Percentiles rank a stretch among this genome's conserved stretches.
Conservation (phyloP, 176 grass and related monocot genomes). For the Dactylis glomerata region DNA sequence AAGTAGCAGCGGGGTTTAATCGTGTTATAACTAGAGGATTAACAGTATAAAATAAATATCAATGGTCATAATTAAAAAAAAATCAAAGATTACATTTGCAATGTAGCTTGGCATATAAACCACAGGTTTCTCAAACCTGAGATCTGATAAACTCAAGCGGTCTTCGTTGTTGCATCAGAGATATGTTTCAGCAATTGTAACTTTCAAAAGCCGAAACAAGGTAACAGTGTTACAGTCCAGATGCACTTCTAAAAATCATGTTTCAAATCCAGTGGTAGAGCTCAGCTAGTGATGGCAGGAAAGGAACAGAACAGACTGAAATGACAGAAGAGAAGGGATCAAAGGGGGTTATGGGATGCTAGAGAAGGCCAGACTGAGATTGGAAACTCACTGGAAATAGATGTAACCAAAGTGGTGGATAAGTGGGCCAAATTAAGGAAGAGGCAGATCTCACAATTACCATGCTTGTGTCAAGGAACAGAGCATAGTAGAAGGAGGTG, state of each 20-base stretch:
- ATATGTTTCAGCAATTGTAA: constrained; percentile 47
- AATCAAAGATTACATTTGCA: neutral
- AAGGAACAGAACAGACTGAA: neutral
- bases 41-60: constrained; percentile 41
- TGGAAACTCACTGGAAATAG: neutral
- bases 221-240: constrained; percentile 42
- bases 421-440: neutral
- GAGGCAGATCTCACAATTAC: neutral
- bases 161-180: constrained; percentile 66
- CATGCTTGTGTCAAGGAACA: neutral
- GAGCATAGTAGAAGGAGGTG: neutral
- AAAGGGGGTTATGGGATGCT: neutral
- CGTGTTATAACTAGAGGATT: neutral
- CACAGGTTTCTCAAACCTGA: constrained; percentile 64
- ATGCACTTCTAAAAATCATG: constrained; percentile 29
- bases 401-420: neutral
- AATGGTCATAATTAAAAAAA: constrained; percentile 18
- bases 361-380: neutral
- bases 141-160: constrained; percentile 74
- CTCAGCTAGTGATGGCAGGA: neutral
- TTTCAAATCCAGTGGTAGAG: neutral
- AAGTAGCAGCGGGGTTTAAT: constrained; percentile 22
- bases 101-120: constrained; percentile 75
- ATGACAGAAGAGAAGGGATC: neutral
- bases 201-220: constrained; percentile 45